These are phyloP conservation scores for Candida albicans DNA, from an alignment of 1,139 yeast genomes.

Conservation along the genomic window DNA sequence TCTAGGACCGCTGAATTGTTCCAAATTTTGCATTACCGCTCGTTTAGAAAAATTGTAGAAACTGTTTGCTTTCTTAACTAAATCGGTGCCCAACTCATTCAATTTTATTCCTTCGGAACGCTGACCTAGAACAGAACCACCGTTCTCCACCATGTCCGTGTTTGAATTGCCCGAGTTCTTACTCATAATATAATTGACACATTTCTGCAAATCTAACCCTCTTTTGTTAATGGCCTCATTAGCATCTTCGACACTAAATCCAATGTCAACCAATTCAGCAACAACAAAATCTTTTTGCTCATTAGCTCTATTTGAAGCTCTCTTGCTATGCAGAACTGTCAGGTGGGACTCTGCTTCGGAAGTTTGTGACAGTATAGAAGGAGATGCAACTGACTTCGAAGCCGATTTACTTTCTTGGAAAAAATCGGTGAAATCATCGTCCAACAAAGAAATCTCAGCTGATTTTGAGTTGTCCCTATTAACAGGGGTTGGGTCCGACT, in stretches of 20 bases:
- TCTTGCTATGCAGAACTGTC: neutral
- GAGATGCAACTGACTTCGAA: constrained; percentile 4
- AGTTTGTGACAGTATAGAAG: constrained; percentile 4
- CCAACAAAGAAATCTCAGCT: constrained; percentile 26
- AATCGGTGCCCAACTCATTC: constrained; percentile 60
- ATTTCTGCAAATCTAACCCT: constrained; percentile 64
- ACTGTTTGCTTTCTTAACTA: constrained; percentile 63
- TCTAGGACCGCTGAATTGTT: constrained; percentile 49
- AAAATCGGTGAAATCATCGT: constrained; percentile 47
- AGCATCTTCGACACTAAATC: constrained; percentile 65
- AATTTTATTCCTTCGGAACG: constrained; percentile 32
- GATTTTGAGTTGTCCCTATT: neutral
- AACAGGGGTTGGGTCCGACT: neutral
- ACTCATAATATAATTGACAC: constrained; percentile 68
- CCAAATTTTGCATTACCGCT: constrained; percentile 64
- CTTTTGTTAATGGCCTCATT: constrained; percentile 55
- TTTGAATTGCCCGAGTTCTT: constrained; percentile 18
- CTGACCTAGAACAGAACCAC: constrained; percentile 15
- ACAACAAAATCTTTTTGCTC: constrained; percentile 49
- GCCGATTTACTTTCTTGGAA: constrained; percentile 21
- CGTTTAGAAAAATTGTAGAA: constrained; percentile 61
- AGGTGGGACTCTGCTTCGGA: neutral
- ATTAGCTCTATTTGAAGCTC: neutral
- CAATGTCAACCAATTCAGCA: constrained; percentile 79
- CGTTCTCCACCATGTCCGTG: constrained; percentile 6